phyloP scores from a whole-genome alignment of 192 early-diverging fungal genomes.

The Backusella mclennaniae region DNA sequence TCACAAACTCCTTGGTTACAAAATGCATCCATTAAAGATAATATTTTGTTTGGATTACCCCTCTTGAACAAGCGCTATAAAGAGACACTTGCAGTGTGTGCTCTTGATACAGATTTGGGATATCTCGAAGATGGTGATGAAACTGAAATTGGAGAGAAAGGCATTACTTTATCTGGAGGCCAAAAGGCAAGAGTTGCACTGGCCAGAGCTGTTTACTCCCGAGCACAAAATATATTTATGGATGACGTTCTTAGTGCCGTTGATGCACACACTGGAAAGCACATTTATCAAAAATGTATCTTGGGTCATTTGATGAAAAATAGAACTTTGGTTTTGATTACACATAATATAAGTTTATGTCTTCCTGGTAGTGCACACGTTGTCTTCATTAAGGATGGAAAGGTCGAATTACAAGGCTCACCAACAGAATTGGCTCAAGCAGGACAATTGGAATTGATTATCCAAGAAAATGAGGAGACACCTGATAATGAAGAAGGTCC shows the following conservation, averaged over 20 bases:
- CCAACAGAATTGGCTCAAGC: conserved; percentile 17
- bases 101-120: conserved; percentile 74
- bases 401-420: conserved; percentile 31
- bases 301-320: conserved; percentile 68
- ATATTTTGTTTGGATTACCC: conserved; percentile 56
- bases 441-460: conserved; percentile 25
- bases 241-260: conserved; percentile 93
- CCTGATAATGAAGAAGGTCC: neutral
- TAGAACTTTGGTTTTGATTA: conserved; percentile 85
- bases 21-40: conserved; percentile 73
- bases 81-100: conserved; percentile 57
- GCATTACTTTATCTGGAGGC: conserved; percentile 82
- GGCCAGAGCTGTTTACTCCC: conserved; percentile 84
- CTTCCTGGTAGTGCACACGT: conserved; percentile 54
- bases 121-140: conserved; percentile 80
- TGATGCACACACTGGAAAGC: conserved; percentile 77
- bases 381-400: conserved; percentile 47
- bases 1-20: conserved; percentile 69
- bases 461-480: conserved; percentile 20
- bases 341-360: conserved; percentile 74
- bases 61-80: conserved; percentile 25
- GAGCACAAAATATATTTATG: conserved; percentile 63
- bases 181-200: conserved; percentile 88
- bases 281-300: conserved; percentile 76
- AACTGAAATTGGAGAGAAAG: conserved; percentile 81